Percentiles rank a stretch among this genome's conserved stretches.
phyloP scores from a whole-genome alignment of 345 rosid species.

The Boechera stricta region DNA sequence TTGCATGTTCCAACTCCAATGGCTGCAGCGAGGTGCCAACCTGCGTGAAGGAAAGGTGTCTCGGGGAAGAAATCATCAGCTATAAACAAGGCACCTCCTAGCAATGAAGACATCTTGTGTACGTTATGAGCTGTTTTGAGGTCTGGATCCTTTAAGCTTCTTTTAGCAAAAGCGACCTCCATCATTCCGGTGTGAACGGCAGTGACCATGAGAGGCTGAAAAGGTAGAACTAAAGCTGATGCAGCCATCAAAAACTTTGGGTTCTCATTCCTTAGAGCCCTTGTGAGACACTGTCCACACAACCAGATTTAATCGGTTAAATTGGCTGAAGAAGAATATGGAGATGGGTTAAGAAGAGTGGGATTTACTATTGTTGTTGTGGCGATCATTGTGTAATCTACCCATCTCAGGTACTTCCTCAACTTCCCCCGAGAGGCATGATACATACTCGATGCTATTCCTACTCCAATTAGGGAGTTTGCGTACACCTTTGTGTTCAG shows the following conservation, averaged over 20 bases:
- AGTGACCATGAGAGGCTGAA: slow-evolving; percentile 96
- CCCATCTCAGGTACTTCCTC: slow-evolving; percentile 86
- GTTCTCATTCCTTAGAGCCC: slow-evolving; percentile 84
- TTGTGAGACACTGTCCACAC: slow-evolving; percentile 75
- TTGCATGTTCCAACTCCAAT: slow-evolving; percentile 89
- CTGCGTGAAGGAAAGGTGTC: slow-evolving; percentile 90
- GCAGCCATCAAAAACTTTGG: slow-evolving; percentile 97
- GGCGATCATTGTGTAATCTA: slow-evolving; percentile 94
- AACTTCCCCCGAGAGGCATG: slow-evolving; percentile 85
- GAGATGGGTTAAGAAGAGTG: slow-evolving; percentile 3
- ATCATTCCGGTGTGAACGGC: slow-evolving; percentile 93
- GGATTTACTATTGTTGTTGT: slow-evolving; percentile 74
- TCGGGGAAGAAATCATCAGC: slow-evolving; percentile 84
- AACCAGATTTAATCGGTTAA: neutral
- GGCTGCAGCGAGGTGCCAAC: slow-evolving; percentile 99
- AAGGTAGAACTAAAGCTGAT: slow-evolving; percentile 77
- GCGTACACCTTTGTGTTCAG: slow-evolving; percentile 76
- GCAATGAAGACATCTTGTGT: slow-evolving; percentile 85
- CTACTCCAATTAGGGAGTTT: slow-evolving; percentile 94
- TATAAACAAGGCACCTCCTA: slow-evolving; percentile 84
- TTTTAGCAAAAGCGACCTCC: slow-evolving; percentile 93
- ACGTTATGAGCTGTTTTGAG: slow-evolving; percentile 71
- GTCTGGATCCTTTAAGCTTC: slow-evolving; percentile 79
- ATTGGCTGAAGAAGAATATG: neutral
- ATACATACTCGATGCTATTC: slow-evolving; percentile 83